These are phyloP conservation scores for Leptomonas pyrrhocoris DNA, from an alignment of 208 protist genomes.

Conservation along the genomic window DNA sequence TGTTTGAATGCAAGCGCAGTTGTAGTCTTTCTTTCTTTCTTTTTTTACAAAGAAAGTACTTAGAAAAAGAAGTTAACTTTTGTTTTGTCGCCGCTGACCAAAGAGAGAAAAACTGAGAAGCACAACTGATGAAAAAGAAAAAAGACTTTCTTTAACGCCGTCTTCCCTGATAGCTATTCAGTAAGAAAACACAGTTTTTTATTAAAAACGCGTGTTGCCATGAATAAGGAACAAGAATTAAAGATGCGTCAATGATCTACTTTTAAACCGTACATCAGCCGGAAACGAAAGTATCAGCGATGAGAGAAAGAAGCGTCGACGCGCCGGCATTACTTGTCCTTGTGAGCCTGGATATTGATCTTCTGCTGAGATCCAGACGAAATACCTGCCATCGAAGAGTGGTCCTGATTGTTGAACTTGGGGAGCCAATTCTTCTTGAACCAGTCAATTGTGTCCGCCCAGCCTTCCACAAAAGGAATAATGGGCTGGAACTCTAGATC, in stretches of 20 bases:
- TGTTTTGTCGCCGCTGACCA: not conserved
- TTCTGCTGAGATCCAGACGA: conserved; percentile 83
- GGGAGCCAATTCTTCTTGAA: conserved; percentile 91
- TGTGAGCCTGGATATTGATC: conserved; percentile 87
- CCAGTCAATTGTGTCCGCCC: conserved; percentile 90
- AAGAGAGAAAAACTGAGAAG: not conserved
- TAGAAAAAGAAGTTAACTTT: not conserved
- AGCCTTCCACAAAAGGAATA: conserved; percentile 88
- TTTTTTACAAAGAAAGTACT: not conserved
- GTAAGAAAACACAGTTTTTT: too few species aligned
- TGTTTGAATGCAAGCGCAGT: too few species aligned
- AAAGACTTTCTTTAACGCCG: not conserved
- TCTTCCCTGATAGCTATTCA: too few species aligned
- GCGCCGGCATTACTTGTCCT: conserved; percentile 13
- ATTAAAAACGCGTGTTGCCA: too few species aligned
- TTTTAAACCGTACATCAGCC: not conserved
- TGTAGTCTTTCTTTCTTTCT: too few species aligned
- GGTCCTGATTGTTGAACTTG: conserved; percentile 70
- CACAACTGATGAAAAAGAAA: not conserved
- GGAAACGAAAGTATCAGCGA: conserved; percentile 2
- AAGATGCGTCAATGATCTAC: too few species aligned
- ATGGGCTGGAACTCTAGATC: conserved; percentile 90
- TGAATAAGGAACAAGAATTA: too few species aligned
- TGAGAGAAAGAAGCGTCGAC: conserved; percentile 6
- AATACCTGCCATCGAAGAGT: conserved; percentile 73